These are phyloP conservation scores for Pascua guehoae DNA, from an alignment of 1,284 basidiomycete species.

Conservation along the genomic window DNA sequence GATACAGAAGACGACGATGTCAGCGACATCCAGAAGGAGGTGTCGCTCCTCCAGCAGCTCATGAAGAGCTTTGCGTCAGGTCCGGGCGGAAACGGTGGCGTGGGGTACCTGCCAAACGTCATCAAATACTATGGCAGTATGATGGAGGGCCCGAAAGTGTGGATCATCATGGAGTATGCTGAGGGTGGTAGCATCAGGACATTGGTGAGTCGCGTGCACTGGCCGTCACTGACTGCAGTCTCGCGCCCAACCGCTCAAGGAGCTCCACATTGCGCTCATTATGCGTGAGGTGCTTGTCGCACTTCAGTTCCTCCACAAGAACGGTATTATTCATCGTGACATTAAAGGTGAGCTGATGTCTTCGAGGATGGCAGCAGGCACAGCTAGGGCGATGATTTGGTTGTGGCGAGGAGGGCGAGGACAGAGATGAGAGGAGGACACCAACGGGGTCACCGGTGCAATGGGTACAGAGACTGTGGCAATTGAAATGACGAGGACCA, in stretches of 20 bases:
- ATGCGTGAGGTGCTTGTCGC: slow-evolving; percentile 83
- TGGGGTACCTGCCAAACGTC: slow-evolving; percentile 60
- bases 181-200: slow-evolving; percentile 92
- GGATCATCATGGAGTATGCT: slow-evolving; percentile 99
- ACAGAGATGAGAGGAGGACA: no score
- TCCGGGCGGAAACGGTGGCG: slow-evolving; percentile 9
- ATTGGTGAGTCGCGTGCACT: slow-evolving; percentile 53
- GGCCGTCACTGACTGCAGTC: slow-evolving; percentile 63
- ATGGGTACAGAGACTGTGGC: no score
- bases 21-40: slow-evolving; percentile 92
- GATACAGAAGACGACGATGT: slow-evolving; percentile 97
- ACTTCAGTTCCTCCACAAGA: slow-evolving; percentile 83
- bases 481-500: no score
- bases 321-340: slow-evolving; percentile 92
- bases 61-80: slow-evolving; percentile 50
- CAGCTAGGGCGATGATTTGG: no score
- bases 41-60: slow-evolving; percentile 85
- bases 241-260: slow-evolving; percentile 77
- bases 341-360: slow-evolving; percentile 61
- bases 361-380: no score
- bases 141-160: slow-evolving; percentile 89
- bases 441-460: no score
- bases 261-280: slow-evolving; percentile 84
- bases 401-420: no score
- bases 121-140: slow-evolving; percentile 95